Evolutionary conservation across 2,329 filamentous ascomycete species (phyloP), one percentile per base, ranked within the genome.

Genomic region (Didymella glomerata): DNA sequence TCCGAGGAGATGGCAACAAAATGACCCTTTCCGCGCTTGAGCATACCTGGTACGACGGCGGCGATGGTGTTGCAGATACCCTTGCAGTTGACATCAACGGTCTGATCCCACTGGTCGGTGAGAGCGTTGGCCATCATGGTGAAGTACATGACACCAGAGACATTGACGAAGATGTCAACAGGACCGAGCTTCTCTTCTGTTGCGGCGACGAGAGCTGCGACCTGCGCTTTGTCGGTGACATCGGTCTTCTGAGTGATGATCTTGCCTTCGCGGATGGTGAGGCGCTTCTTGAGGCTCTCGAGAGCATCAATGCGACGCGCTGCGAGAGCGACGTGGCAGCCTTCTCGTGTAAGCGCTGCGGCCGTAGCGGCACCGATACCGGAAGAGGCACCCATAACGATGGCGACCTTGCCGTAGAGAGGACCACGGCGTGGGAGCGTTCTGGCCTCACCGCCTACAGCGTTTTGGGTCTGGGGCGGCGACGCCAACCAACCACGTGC

Each of bases 111-210:
- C 68, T 94, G 88, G 5, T 91, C 89, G 0, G 82, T 85, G 63
- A 90, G 84, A 16, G 81, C 84, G 72, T 93, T 93, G 56, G 88
- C 86, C 91, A 94, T 93, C 87, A 93, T 88, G 54, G 91, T 93
- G 78, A 88, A 94, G 80, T 94, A 94, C 91, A 94, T 94, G 72
- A 94, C 91, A 34, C 91, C 91, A 0, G 91, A 91, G 70, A 90
- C 92, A 40, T 87, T 87, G 48, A 94, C 86, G n/a, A 94, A 84
- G 50, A 93, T 90, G 72, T 94, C 91, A 44, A 93, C 82, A 0
- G 88, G 85, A 0, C 90, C 91, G 0, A 93, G 86, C 66, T 88
- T 80, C 45, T 85, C 82, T 25, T 80, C 80, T 1, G 89, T 82
- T 0, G 84, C 81, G 3, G 78, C 76, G 61, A 93, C 81, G 3